Conservation (phyloP, 495 filamentous ascomycete species). For the Tricharina praecox region DNA sequence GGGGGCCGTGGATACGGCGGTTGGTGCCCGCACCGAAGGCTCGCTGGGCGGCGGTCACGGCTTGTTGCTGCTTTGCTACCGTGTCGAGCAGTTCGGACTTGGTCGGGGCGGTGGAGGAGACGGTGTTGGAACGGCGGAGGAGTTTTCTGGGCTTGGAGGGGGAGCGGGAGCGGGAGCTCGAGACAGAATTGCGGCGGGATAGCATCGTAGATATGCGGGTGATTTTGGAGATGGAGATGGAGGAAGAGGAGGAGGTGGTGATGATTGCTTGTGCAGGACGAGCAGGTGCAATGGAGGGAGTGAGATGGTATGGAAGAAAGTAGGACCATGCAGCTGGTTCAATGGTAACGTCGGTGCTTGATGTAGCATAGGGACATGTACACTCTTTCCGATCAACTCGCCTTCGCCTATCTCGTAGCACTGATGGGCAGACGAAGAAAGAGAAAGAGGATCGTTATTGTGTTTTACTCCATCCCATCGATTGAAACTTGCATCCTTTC, state of each 20-base stretch:
- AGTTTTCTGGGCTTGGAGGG: constrained; percentile 1
- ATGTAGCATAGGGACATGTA: too few relatives aligned
- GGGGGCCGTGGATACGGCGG: constrained; percentile 1
- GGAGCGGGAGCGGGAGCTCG: constrained; percentile 10
- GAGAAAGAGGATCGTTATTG: too few relatives aligned
- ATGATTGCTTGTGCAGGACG: too few relatives aligned
- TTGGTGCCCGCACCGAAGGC: constrained; percentile 10
- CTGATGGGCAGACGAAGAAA: too few relatives aligned
- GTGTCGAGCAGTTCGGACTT: constrained; percentile 19
- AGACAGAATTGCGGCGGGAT: constrained; percentile 11
- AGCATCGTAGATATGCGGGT: constrained; percentile 14
- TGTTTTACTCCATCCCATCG: too few relatives aligned
- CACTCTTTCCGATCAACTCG: too few relatives aligned
- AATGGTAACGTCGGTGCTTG: too few relatives aligned
- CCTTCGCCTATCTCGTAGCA: too few relatives aligned
- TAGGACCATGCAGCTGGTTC: too few relatives aligned
- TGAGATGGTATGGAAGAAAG: too few relatives aligned
- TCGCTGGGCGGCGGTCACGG: constrained; percentile 22
- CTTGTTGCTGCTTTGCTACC: constrained; percentile 19
- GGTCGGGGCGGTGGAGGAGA: constrained; percentile 17
- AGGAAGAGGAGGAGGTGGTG: not conserved
- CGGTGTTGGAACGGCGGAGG: constrained; percentile 17
- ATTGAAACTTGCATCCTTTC: too few relatives aligned
- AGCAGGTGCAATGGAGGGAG: too few relatives aligned
- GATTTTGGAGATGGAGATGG: not conserved